Evolutionary conservation across 2,329 filamentous ascomycete genomes (phyloP).

Genomic region (Aspergillus sp.): DNA sequence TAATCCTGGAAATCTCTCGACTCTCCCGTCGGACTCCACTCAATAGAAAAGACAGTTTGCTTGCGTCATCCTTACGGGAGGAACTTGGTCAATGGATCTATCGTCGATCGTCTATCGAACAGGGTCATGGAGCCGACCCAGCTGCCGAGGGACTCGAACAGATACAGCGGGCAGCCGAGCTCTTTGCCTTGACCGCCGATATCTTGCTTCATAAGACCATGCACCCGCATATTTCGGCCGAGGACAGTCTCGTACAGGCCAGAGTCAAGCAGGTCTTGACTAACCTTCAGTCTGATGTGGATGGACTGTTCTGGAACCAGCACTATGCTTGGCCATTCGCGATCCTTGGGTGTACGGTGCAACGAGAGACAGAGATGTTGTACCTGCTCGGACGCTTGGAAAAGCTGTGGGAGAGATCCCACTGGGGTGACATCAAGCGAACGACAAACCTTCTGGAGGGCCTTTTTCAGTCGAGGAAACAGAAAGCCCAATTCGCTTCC

Average conservation of each 20-base stretch:
- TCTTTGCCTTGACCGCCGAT: constrained; percentile 4
- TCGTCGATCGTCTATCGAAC: not conserved
- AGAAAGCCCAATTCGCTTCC: not conserved
- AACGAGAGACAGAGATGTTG: constrained; percentile 2
- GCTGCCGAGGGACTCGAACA: not conserved
- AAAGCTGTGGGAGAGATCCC: constrained; percentile 3
- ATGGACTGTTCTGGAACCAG: constrained; percentile 5
- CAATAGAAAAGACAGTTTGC: not conserved
- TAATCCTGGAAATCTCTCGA: constrained; percentile 2
- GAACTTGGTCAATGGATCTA: constrained; percentile 1
- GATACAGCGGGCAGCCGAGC: constrained; percentile 1
- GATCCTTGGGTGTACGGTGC: constrained; percentile 2
- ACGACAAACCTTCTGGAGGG: not conserved
- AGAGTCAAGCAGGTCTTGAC: constrained; percentile 3
- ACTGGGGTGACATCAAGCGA: constrained; percentile 5
- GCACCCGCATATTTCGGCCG: not conserved
- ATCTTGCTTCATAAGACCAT: constrained; percentile 3
- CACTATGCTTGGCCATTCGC: constrained; percentile 5
- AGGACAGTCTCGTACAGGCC: not conserved
- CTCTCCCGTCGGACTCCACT: not conserved
- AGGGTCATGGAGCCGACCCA: not conserved
- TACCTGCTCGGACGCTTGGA: constrained; percentile 3
- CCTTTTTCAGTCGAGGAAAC: not conserved
- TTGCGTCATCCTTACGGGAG: not conserved
- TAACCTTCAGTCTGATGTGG: constrained; percentile 1